phyloP scores from a whole-genome alignment of 2,329 filamentous ascomycete genomes.

The Didymella segeticola region DNA sequence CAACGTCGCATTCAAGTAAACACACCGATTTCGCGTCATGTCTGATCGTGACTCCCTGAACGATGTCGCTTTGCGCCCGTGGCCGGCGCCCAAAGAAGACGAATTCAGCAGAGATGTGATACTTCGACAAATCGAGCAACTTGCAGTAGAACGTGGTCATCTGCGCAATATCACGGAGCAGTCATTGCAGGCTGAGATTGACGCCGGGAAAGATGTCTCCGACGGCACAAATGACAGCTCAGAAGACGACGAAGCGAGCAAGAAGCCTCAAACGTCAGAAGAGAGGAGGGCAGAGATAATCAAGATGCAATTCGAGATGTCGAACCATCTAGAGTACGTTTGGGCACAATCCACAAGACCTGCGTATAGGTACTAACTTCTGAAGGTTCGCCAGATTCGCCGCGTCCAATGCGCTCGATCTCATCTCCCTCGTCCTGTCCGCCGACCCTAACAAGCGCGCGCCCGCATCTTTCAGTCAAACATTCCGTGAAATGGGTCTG shows the following conservation, averaged over 20 bases:
- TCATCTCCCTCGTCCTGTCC: constrained; percentile 42
- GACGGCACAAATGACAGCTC: constrained; percentile 53
- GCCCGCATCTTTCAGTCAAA: constrained; percentile 36
- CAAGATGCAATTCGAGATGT: constrained; percentile 51
- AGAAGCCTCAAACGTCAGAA: constrained; percentile 46
- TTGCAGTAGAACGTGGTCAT: constrained; percentile 78
- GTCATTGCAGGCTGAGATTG: constrained; percentile 72
- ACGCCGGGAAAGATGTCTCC: constrained; percentile 49
- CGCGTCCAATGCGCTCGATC: constrained; percentile 42
- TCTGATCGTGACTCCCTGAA: constrained; percentile 35
- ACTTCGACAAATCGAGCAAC: constrained; percentile 77
- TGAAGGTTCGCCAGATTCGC: constrained; percentile 40
- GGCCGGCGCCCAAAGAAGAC: constrained; percentile 60
- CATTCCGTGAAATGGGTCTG: constrained; percentile 33
- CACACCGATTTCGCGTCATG: constrained; percentile 23
- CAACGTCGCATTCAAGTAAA: background rate
- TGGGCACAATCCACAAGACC: constrained; percentile 59
- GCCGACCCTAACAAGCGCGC: constrained; percentile 36
- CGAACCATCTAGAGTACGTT: constrained; percentile 48
- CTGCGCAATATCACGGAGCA: constrained; percentile 82
- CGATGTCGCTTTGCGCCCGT: constrained; percentile 68
- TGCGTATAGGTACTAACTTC: constrained; percentile 12
- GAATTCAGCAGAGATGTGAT: constrained; percentile 62
- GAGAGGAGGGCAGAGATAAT: constrained; percentile 50
- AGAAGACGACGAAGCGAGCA: constrained; percentile 52